A percentile compares a stretch with the other conserved stretches of the same genome.
Conservation (phyloP, 306 rosid genomes). For the Inga leiocalycina region DNA sequence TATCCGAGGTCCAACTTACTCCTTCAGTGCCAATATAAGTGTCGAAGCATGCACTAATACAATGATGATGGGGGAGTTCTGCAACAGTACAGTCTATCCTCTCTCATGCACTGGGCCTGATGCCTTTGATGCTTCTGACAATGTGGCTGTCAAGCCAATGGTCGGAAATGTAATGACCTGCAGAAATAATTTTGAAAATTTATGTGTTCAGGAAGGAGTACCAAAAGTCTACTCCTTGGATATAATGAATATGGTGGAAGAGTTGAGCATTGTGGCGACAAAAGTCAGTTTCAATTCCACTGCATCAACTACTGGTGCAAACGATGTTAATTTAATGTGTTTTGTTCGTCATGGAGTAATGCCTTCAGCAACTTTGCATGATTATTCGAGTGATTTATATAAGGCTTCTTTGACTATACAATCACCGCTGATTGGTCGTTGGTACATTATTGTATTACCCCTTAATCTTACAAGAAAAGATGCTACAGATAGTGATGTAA, state of each 20-base stretch:
- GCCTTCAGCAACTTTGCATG: constrained; percentile 69
- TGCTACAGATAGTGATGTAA: constrained; percentile 35
- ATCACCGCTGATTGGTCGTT: constrained; percentile 75
- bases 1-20: constrained; percentile 63
- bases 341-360: constrained; percentile 85
- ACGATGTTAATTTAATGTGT: constrained; percentile 60
- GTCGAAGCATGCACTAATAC: constrained; percentile 81
- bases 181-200: constrained; percentile 51
- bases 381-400: constrained; percentile 67
- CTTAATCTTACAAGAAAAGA: constrained; percentile 53
- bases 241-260: constrained; percentile 59
- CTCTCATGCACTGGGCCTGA: constrained; percentile 66
- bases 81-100: constrained; percentile 79
- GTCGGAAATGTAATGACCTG: constrained; percentile 52
- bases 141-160: constrained; percentile 41
- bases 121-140: constrained; percentile 39
- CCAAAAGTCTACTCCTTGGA: constrained; percentile 66
- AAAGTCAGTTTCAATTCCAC: constrained; percentile 56
- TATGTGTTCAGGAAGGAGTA: constrained; percentile 65
- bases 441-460: constrained; percentile 66
- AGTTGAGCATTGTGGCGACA: constrained; percentile 59
- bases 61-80: constrained; percentile 70
- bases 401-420: constrained; percentile 61
- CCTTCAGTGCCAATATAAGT: constrained; percentile 77
- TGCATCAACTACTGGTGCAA: constrained; percentile 41